These are phyloP conservation scores for Pneumocystis canis DNA, from an alignment of 1,139 yeast genomes.

Conservation along the genomic window DNA sequence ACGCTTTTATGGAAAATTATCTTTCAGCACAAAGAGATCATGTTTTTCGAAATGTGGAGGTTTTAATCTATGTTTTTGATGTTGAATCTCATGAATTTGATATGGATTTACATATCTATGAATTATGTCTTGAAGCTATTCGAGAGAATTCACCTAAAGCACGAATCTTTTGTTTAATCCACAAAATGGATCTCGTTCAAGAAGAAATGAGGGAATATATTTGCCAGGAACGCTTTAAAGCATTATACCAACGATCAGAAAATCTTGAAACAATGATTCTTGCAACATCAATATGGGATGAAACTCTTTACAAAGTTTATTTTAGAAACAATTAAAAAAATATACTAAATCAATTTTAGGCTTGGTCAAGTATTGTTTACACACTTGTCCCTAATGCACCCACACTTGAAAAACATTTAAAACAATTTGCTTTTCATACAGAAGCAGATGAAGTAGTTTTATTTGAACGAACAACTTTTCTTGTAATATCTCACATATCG, in stretches of 20 bases:
- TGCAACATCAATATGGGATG: slow-evolving; percentile 97
- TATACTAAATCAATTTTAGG: slow-evolving; percentile 31
- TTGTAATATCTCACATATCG: slow-evolving; percentile 58
- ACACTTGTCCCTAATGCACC: slow-evolving; percentile 86
- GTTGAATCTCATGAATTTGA: slow-evolving; percentile 85
- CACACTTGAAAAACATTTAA: slow-evolving; percentile 58
- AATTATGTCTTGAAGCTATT: slow-evolving; percentile 66
- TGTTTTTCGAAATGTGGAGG: slow-evolving; percentile 91
- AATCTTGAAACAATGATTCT: slow-evolving; percentile 70
- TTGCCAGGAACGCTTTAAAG: slow-evolving; percentile 15
- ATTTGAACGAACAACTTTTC: slow-evolving; percentile 84
- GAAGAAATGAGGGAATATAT: slow-evolving; percentile 73
- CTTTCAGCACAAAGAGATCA: slow-evolving; percentile 76
- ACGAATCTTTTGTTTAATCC: slow-evolving; percentile 77
- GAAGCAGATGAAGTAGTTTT: slow-evolving; percentile 83
- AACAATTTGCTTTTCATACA: slow-evolving; percentile 57
- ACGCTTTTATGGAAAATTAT: slow-evolving; percentile 89
- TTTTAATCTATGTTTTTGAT: slow-evolving; percentile 91
- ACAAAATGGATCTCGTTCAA: slow-evolving; percentile 92
- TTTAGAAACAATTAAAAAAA: background rate
- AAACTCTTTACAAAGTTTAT: slow-evolving; percentile 45
- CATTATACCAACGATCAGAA: slow-evolving; percentile 44
- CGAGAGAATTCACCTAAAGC: slow-evolving; percentile 82
- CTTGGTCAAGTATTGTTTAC: slow-evolving; percentile 95
- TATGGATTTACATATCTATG: slow-evolving; percentile 84